phyloP scores from a whole-genome alignment of 768 basidiomycete species.

The Phylloporus sp. region DNA sequence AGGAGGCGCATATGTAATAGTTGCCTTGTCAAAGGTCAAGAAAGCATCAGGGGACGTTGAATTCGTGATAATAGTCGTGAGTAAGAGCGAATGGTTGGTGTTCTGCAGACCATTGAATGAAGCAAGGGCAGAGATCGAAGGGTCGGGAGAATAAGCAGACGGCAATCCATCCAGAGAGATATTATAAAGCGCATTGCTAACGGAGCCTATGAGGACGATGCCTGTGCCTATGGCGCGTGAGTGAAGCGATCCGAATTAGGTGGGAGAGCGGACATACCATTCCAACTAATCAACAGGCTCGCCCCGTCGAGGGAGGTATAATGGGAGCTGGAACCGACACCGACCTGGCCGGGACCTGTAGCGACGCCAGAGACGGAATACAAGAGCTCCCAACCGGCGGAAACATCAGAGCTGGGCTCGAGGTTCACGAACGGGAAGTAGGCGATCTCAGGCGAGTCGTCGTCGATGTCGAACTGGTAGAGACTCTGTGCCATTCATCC shows the following conservation, averaged over 20 bases:
- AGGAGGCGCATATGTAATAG: slow-evolving; percentile 41
- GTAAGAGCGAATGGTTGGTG: slow-evolving; percentile 49
- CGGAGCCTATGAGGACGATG: slow-evolving; percentile 56
- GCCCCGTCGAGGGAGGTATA: slow-evolving; percentile 60
- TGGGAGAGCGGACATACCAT: slow-evolving; percentile 42
- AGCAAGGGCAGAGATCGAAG: slow-evolving; percentile 43
- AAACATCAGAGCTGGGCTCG: slow-evolving; percentile 44
- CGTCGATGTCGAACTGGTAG: slow-evolving; percentile 49
- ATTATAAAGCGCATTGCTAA: slow-evolving; percentile 41
- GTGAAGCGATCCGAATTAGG: neutral
- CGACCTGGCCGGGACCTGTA: slow-evolving; percentile 38
- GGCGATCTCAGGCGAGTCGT: slow-evolving; percentile 59
- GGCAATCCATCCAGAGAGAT: slow-evolving; percentile 50
- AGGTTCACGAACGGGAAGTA: slow-evolving; percentile 63
- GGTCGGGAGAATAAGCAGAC: slow-evolving; percentile 22
- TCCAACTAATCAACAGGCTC: slow-evolving; percentile 54
- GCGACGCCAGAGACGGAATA: slow-evolving; percentile 51
- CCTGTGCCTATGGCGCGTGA: slow-evolving; percentile 50
- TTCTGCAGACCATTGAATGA: slow-evolving; percentile 45
- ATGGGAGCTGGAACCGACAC: slow-evolving; percentile 57
- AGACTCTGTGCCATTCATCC: slow-evolving; percentile 30
- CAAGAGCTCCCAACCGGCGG: slow-evolving; percentile 67
- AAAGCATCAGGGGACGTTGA: slow-evolving; percentile 32
- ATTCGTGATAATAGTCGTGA: slow-evolving; percentile 44
- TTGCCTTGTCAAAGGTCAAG: slow-evolving; percentile 56